Base-by-base conservation (phyloP, 1,284 basidiomycete species). In the Exobasidium rhododendri region DNA sequence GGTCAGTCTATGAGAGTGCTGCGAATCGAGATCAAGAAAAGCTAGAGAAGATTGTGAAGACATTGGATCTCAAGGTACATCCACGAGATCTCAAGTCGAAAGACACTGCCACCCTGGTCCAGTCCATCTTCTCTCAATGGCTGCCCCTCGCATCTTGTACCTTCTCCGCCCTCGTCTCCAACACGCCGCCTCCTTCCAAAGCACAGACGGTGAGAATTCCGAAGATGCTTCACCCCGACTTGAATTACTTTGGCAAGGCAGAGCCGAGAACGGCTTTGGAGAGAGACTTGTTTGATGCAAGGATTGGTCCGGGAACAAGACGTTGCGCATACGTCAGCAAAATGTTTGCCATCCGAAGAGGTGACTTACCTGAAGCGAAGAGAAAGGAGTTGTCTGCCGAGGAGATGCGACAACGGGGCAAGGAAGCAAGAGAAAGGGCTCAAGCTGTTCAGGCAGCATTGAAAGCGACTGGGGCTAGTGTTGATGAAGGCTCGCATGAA, bases 121-220 rank as follows among this genome's bases (percentile, higher is more conserved):
- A 86, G 13, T 83, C 90, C 32, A 90, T 99, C 67, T 92, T 96
- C 81, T 88, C 90, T 26, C 93, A 97, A 81, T 99, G 96, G 96
- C 85, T 98, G 1, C 90, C 96, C 0, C 85, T 98, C 3, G 94
- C 94, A 0, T 90, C 92, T 0, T 89, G 91, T 68, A 88, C 94
- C 52, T 97, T 97, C 75, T 92, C 94, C 80, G 85, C 91, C 0
- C 87, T 92, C 35, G 91, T 98, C 66, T 92, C 97, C 74, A 83
- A 96, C 65, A 87, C 98, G 29, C 96, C 96, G 2, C 84, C 93
- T 2, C 96, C 96, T 1, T 82, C 87, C 22, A 81, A 84, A 22
- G 92, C 96, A 0, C 96, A 98, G 80, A 84, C 85, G 1, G 85
- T 84, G 28, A 87, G 94, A 30, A 86, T 98, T 30, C 92, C 94